Percentiles rank a stretch among this genome's conserved stretches.
These are phyloP conservation scores for Pestalotiopsis sp. DNA, from an alignment of 2,329 filamentous ascomycete genomes.

Conservation along the genomic window DNA sequence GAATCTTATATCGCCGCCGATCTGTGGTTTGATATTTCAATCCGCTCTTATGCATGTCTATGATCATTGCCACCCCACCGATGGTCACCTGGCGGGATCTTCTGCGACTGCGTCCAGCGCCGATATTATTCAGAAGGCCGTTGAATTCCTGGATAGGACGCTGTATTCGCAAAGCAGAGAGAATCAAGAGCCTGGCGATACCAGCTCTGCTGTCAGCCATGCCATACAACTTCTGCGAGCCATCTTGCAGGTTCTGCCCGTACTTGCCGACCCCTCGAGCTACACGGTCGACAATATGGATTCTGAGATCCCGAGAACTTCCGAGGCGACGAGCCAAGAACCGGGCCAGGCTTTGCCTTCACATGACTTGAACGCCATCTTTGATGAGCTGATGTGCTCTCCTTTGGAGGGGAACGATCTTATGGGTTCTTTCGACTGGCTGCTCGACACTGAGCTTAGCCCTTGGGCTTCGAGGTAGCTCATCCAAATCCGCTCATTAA, in stretches of 20 bases:
- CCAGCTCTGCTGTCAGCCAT: not conserved
- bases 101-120: not conserved
- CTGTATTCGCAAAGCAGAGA: no score
- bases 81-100: not conserved
- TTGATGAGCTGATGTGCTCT: not conserved
- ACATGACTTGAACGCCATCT: not conserved
- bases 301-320: not conserved
- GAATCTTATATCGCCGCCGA: not conserved
- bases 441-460: not conserved
- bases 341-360: not conserved
- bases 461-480: not conserved
- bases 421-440: not conserved
- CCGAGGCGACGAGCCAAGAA: not conserved
- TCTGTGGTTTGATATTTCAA: slow-evolving; percentile 2
- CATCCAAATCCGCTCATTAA: not conserved
- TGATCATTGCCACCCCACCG: not conserved
- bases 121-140: not conserved
- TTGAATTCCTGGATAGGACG: not conserved
- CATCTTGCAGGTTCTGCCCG: not conserved
- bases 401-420: not conserved
- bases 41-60: slow-evolving; percentile 4
- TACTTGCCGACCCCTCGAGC: not conserved
- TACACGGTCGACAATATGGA: not conserved
- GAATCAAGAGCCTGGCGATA: no score
- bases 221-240: not conserved